Percentiles rank a stretch among this genome's conserved stretches.
These are phyloP conservation scores for Anacardium occidentale DNA, from an alignment of 345 rosid genomes.

Conservation along the genomic window DNA sequence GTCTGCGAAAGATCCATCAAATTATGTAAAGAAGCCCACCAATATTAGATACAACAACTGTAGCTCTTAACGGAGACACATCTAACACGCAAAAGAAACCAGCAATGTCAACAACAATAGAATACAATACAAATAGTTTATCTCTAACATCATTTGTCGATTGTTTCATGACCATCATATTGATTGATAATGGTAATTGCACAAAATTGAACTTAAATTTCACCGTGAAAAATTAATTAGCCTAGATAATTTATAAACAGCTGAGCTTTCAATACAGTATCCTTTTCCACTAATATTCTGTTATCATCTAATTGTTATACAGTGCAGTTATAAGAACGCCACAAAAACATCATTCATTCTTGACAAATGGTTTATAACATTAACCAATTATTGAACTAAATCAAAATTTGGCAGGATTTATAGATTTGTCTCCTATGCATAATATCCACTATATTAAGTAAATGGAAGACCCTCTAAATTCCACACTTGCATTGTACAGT, in stretches of 20 bases:
- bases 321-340: neutral
- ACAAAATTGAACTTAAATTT: neutral
- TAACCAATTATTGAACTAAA: neutral
- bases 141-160: neutral
- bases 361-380: neutral
- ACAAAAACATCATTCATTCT: neutral
- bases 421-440: too few species aligned
- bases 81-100: neutral
- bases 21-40: conserved; percentile 5
- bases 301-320: neutral
- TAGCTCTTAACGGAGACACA: conserved; percentile 9
- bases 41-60: conserved; percentile 11
- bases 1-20: conserved; percentile 45
- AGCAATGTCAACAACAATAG: neutral
- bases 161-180: neutral
- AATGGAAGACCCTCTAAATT: conserved; percentile 1
- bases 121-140: neutral
- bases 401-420: neutral
- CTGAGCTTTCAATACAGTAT: neutral
- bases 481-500: neutral
- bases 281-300: too few species aligned
- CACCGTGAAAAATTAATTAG: neutral
- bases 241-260: neutral
- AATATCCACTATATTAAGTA: neutral
- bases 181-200: neutral